These are phyloP conservation scores for Beauveria medogensis DNA, from an alignment of 2,329 filamentous ascomycete species.

Conservation along the genomic window DNA sequence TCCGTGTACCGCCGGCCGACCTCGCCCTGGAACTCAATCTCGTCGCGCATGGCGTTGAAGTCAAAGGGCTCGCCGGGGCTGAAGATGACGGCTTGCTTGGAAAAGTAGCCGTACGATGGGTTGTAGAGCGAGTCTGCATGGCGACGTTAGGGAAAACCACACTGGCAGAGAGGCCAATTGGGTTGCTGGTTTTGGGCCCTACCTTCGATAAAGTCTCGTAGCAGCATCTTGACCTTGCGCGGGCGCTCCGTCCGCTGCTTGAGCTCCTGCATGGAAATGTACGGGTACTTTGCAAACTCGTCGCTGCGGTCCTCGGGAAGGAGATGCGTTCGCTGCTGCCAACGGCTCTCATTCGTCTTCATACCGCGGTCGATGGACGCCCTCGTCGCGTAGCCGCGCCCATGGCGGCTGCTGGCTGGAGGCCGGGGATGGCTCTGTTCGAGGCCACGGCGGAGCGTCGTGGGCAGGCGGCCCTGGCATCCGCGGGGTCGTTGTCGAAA, in stretches of 20 bases:
- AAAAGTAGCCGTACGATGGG: constrained; percentile 90
- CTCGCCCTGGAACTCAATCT: constrained; percentile 71
- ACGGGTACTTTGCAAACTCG: constrained; percentile 75
- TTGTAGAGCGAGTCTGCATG: constrained; percentile 85
- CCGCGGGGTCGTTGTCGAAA: constrained; percentile 54
- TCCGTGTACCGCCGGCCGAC: constrained; percentile 75
- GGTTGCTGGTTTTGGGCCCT: background rate
- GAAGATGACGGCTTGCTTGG: constrained; percentile 94
- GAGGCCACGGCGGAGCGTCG: constrained; percentile 18
- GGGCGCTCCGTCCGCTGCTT: constrained; percentile 67
- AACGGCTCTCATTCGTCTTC: constrained; percentile 57
- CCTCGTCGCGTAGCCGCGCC: constrained; percentile 20
- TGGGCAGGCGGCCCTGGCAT: constrained; percentile 21
- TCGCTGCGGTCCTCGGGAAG: constrained; percentile 69
- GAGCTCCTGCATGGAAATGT: constrained; percentile 76
- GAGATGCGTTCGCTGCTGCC: constrained; percentile 76
- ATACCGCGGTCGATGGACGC: constrained; percentile 29
- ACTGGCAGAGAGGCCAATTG: background rate
- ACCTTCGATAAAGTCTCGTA: constrained; percentile 97
- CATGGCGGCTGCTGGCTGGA: background rate
- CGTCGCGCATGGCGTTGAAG: constrained; percentile 73
- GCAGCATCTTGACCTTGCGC: constrained; percentile 87
- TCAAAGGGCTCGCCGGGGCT: constrained; percentile 84
- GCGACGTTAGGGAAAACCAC: too few relatives aligned
- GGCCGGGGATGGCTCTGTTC: background rate